Percentiles rank a stretch among this genome's conserved stretches.
Evolutionary conservation across 2,329 filamentous ascomycete genomes (phyloP).

Genomic region (Penicillium sp.): DNA sequence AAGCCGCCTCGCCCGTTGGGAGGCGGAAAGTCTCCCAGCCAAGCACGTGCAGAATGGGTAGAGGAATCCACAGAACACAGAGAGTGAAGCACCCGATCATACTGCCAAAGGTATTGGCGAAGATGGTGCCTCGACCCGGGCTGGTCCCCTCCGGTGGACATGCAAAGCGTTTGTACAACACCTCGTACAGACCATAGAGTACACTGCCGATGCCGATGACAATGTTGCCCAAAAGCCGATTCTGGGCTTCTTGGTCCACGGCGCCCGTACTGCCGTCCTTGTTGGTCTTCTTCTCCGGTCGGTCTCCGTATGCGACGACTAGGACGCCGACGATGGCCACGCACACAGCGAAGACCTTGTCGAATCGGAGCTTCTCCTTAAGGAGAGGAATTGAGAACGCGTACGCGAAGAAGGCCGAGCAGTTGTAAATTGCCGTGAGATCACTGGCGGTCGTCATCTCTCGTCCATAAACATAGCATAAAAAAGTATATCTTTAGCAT

Average conservation of each 20-base stretch:
- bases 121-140: slow-evolving; percentile 87
- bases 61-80: slow-evolving; percentile 83
- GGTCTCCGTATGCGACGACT: slow-evolving; percentile 92
- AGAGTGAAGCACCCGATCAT: slow-evolving; percentile 87
- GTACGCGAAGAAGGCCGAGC: slow-evolving; percentile 97
- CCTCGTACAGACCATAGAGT: slow-evolving; percentile 95
- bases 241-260: slow-evolving; percentile 56
- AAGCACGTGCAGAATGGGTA: slow-evolving; percentile 77
- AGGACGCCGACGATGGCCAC: slow-evolving; percentile 89
- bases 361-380: slow-evolving; percentile 76
- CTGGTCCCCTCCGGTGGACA: slow-evolving; percentile 89
- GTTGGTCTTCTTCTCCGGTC: slow-evolving; percentile 53
- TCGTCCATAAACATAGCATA: too few relatives aligned
- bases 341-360: slow-evolving; percentile 83
- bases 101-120: slow-evolving; percentile 89
- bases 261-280: slow-evolving; percentile 32
- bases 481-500: too few relatives aligned
- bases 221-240: slow-evolving; percentile 79
- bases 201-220: slow-evolving; percentile 90
- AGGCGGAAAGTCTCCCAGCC: slow-evolving; percentile 82
- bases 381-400: slow-evolving; percentile 91
- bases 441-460: slow-evolving; percentile 94
- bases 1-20: slow-evolving; percentile 74
- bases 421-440: slow-evolving; percentile 98
- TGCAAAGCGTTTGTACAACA: slow-evolving; percentile 89